Conservation (phyloP, 139 green algal genomes). For the Volvox reticuliferus region DNA sequence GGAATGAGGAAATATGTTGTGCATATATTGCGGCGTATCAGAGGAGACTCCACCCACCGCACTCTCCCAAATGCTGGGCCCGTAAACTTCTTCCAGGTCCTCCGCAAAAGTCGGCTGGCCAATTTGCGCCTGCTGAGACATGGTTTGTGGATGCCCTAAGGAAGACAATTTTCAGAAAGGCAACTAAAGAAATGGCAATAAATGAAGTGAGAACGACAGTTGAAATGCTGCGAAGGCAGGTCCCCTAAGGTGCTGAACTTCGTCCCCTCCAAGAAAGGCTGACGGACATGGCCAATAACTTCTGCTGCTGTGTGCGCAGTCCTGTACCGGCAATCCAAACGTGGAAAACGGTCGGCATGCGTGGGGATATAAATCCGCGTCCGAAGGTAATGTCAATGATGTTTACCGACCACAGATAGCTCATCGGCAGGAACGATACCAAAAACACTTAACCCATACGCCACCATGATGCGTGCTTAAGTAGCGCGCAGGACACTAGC, state of each 20-base stretch:
- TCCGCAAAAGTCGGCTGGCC: not conserved
- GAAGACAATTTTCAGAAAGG: too few species aligned
- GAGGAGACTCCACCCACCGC: conserved; percentile 4
- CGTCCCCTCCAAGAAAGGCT: not conserved
- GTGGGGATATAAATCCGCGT: too few species aligned
- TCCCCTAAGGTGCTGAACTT: not conserved
- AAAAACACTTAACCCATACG: too few species aligned
- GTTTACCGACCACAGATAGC: too few species aligned
- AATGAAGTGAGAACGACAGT: not conserved
- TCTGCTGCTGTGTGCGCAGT: not conserved
- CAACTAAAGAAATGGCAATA: too few species aligned
- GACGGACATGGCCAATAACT: not conserved
- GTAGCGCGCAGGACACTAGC: too few species aligned
- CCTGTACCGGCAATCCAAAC: too few species aligned
- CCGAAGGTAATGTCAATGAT: too few species aligned
- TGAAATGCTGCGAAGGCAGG: not conserved
- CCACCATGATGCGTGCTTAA: too few species aligned
- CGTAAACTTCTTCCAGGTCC: conserved; percentile 32
- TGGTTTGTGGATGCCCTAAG: not conserved
- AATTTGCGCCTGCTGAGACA: not conserved
- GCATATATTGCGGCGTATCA: not conserved
- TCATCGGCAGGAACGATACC: too few species aligned
- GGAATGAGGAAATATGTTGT: not conserved
- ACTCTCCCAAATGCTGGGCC: conserved; percentile 42
- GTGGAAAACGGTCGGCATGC: too few species aligned